Evolutionary conservation across 2,329 filamentous ascomycete species (phyloP).

Genomic region (Sarocladium strictum): DNA sequence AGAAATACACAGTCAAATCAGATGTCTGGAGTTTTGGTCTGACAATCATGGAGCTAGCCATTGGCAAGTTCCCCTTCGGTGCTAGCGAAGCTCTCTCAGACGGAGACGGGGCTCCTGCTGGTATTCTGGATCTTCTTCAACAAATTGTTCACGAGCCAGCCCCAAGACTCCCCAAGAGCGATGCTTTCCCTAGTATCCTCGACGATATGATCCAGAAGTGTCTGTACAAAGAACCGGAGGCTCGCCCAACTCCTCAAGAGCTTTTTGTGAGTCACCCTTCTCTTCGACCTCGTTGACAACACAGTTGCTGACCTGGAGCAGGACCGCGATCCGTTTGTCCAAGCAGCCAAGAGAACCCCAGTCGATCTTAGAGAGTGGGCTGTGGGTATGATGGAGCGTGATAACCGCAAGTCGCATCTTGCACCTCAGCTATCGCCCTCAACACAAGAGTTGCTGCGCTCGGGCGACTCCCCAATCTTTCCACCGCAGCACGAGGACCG

Average conservation of each 20-base stretch:
- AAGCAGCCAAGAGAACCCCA: slow-evolving; percentile 92
- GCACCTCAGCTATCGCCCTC: slow-evolving; percentile 74
- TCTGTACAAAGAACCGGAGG: slow-evolving; percentile 80
- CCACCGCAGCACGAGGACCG: slow-evolving; percentile 32
- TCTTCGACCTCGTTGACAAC: not conserved
- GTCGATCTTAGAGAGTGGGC: slow-evolving; percentile 94
- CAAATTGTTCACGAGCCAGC: slow-evolving; percentile 97
- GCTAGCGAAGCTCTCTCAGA: slow-evolving; percentile 65
- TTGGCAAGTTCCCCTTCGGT: slow-evolving; percentile 94
- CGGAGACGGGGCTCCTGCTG: slow-evolving; percentile 76
- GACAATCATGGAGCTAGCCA: slow-evolving; percentile 92
- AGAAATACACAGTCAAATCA: slow-evolving; percentile 95
- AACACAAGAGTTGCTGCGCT: slow-evolving; percentile 68
- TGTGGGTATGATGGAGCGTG: slow-evolving; percentile 84
- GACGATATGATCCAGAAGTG: slow-evolving; percentile 98
- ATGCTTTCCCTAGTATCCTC: slow-evolving; percentile 90
- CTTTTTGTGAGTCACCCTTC: slow-evolving; percentile 63
- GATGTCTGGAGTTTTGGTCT: slow-evolving; percentile 98
- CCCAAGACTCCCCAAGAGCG: slow-evolving; percentile 89
- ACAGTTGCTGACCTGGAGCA: slow-evolving; percentile 27
- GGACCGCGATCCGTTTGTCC: slow-evolving; percentile 91
- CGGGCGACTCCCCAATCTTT: slow-evolving; percentile 52
- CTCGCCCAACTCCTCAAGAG: slow-evolving; percentile 86
- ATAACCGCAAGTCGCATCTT: slow-evolving; percentile 93
- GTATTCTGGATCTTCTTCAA: slow-evolving; percentile 91